These are phyloP conservation scores for Usnea hakonensis DNA, from an alignment of 495 filamentous ascomycete genomes.

Conservation along the genomic window DNA sequence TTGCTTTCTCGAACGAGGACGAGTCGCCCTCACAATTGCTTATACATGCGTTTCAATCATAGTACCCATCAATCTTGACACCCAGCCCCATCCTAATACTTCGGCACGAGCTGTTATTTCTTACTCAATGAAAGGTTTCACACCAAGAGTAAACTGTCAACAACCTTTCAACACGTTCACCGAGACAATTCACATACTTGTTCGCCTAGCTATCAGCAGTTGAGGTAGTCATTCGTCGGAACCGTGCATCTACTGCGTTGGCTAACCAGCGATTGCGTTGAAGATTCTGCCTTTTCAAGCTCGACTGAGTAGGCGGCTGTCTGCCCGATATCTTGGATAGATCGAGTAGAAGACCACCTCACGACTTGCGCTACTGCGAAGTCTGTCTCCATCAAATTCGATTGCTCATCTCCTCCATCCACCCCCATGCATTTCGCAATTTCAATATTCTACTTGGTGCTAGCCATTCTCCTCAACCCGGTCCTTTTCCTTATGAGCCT, in stretches of 20 bases:
- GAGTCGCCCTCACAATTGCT: not conserved
- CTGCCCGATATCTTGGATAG: not conserved
- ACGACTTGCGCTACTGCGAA: not conserved
- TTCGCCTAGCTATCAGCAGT: not conserved
- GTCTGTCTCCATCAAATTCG: not conserved
- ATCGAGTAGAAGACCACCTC: not conserved
- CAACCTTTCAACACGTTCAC: not conserved
- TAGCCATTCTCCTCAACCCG: conserved; percentile 37
- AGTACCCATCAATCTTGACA: not conserved
- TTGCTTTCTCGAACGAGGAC: not conserved
- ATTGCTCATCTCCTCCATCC: not conserved
- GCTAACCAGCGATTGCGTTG: not conserved
- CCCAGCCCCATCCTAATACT: not conserved
- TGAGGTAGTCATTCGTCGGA: not conserved
- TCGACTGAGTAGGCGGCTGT: not conserved
- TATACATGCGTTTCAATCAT: not conserved
- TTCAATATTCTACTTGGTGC: conserved; percentile 32
- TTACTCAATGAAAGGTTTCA: not conserved
- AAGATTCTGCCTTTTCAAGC: not conserved
- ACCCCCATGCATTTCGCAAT: conserved; percentile 24
- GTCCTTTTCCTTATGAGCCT: conserved; percentile 35
- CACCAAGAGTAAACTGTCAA: not conserved
- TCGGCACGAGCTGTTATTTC: not conserved
- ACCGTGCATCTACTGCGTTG: not conserved
- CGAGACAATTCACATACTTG: not conserved